Evolutionary conservation across 805 yeast genomes (phyloP), one percentile per base, ranked within the genome.

Genomic region (Lipomyces spencermartinsiae): DNA sequence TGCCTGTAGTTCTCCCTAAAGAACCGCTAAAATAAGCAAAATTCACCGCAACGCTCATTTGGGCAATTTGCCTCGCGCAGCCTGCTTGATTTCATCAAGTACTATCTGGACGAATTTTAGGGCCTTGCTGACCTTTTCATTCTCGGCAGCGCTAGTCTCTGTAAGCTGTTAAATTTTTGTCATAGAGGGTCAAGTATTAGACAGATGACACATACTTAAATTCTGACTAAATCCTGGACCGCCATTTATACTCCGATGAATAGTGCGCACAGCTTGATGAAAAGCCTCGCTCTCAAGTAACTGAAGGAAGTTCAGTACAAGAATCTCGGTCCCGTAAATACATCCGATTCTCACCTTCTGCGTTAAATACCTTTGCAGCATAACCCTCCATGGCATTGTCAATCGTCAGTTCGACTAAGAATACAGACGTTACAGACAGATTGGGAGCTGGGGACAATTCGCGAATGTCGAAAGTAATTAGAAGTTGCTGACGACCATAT

Each of bases 11-110:
- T 8, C n/a, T 16, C 49, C 8, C 16, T 16, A 43, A 16, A 14
- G 16, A 2, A 43, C 16, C 16, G 14, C 49, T 22, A 43, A 43
- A 43, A 43, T 16, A 7, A 43, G 9, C 6, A n/a, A 43, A 43
- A 43, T n/a, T n/a, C 22, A 37, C 43, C 9, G 43, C 43, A 37
- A 35, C 4, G 4, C 22, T 43, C 49, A 43, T 25, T 61, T 60
- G n/a, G 68, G 68, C 2, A 37, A 12, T 37, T 58, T 58, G n/a
- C 71, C 71, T 25, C 22, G 29, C 8, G 51, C 60, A 4, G 69
- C 71, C 3, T 65, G 61, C 58, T 68, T 68, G 8, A 63, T n/a
- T 34, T 68, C 71, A 31, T 68, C 71, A 5, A 62, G 31, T 12
- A 66, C 14, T 9, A 68, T 68, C 46, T 53, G 25, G 37, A 62